Evolutionary conservation across 805 yeast species (phyloP).

Genomic region (Saccharomycopsis amapae): DNA sequence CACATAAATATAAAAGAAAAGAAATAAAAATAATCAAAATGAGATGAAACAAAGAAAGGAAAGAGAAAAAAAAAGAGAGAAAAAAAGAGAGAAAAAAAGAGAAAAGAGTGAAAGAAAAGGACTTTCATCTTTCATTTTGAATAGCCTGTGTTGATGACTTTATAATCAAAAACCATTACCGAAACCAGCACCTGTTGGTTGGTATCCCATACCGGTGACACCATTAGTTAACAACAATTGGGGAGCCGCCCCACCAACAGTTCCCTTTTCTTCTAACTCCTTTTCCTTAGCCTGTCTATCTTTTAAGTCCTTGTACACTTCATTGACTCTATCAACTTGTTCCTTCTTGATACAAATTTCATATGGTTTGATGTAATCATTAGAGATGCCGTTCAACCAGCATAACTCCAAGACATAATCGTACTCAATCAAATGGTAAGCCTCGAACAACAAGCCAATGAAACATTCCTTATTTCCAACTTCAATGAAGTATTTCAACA

Average conservation of each 20-base stretch:
- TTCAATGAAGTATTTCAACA: constrained; percentile 86
- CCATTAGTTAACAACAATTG: constrained; percentile 82
- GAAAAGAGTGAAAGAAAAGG: background rate
- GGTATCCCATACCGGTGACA: constrained; percentile 41
- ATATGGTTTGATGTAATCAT: constrained; percentile 86
- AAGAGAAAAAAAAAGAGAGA: background rate
- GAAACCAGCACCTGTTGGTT: constrained; percentile 67
- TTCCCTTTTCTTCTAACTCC: constrained; percentile 38
- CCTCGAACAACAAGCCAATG: constrained; percentile 79
- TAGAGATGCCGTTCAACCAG: constrained; percentile 75
- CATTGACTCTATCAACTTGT: constrained; percentile 58
- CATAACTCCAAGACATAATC: constrained; percentile 85
- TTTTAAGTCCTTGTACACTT: constrained; percentile 62
- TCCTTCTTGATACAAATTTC: constrained; percentile 79
- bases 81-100: background rate
- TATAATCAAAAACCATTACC: constrained; percentile 42
- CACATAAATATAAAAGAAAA: too few species aligned
- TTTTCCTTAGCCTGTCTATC: constrained; percentile 57
- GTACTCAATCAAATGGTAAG: constrained; percentile 70
- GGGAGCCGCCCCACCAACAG: constrained; percentile 39
- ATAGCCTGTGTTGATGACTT: background rate
- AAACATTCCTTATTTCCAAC: constrained; percentile 95
- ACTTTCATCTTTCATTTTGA: background rate
- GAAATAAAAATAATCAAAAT: too few species aligned
- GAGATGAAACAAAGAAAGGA: background rate